Evolutionary conservation across 192 early-diverging fungal genomes (phyloP).

Genomic region (Coemansia sp.): DNA sequence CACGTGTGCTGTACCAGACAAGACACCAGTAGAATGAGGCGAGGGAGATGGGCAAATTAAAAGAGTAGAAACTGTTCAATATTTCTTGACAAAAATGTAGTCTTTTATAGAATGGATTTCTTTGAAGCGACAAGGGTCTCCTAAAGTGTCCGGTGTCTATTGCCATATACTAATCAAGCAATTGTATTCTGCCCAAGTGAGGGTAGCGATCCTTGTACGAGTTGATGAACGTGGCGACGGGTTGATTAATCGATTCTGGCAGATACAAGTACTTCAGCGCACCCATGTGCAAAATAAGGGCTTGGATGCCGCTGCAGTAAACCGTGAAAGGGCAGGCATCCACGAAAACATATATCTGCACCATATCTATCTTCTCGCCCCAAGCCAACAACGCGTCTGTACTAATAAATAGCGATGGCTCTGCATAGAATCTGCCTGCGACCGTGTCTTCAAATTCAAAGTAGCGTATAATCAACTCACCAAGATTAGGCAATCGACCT

Average conservation of each 20-base stretch:
- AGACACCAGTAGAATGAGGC: no score
- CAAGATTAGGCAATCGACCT: not conserved
- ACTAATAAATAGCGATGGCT: not conserved
- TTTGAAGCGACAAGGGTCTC: not conserved
- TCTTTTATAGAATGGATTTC: no score
- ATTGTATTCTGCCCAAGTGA: not conserved
- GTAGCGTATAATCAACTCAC: not conserved
- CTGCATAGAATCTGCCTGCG: not conserved
- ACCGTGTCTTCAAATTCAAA: not conserved
- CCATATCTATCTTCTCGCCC: not conserved
- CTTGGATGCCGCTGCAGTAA: not conserved
- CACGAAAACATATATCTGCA: not conserved
- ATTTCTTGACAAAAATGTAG: no score
- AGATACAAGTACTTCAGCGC: not conserved
- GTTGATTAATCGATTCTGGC: not conserved
- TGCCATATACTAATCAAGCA: not conserved
- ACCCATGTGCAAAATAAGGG: not conserved
- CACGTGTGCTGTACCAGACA: no score
- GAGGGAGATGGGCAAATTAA: no score
- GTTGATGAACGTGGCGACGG: not conserved
- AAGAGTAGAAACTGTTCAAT: no score
- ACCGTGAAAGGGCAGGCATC: not conserved
- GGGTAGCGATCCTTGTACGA: not conserved
- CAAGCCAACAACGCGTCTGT: not conserved
- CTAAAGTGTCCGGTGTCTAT: not conserved